These are phyloP conservation scores for Phytophthora hybrid DNA, from an alignment of 352 stramenopile genomes.

Conservation along the genomic window DNA sequence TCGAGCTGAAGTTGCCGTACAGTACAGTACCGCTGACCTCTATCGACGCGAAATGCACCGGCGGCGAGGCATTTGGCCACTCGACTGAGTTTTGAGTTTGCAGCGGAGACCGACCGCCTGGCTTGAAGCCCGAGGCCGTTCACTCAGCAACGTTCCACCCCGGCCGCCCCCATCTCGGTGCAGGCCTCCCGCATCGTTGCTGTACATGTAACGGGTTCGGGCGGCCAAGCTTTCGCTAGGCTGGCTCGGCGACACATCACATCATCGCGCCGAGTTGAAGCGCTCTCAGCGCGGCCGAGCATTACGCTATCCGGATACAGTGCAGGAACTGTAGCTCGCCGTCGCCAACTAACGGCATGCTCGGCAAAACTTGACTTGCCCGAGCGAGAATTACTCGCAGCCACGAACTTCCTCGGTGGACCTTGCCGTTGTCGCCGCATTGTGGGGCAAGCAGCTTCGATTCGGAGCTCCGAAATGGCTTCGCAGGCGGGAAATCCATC, in stretches of 20 bases:
- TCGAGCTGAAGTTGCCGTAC: not conserved
- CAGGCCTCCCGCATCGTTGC: not conserved
- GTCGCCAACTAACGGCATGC: not conserved
- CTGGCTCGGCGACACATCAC: not conserved
- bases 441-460: constrained; percentile 3
- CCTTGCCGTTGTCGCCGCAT: constrained; percentile 20
- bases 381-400: not conserved
- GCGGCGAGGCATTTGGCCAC: not conserved
- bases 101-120: not conserved
- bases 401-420: not conserved
- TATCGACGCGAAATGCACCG: not conserved
- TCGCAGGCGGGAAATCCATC: constrained; percentile 14
- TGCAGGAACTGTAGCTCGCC: not conserved
- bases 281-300: not conserved
- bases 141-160: constrained; percentile 25
- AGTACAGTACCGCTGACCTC: too few relatives aligned
- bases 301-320: not conserved
- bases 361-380: not conserved
- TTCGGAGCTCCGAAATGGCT: constrained; percentile 25
- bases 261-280: not conserved
- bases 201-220: not conserved
- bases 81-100: not conserved
- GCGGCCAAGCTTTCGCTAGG: not conserved
- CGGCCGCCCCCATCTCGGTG: constrained; percentile 8
- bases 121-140: constrained; percentile 9